A percentile compares a stretch with the other conserved stretches of the same genome.
These are phyloP conservation scores for Jatropha multifida DNA, from an alignment of 441 rosid species.

Conservation along the genomic window DNA sequence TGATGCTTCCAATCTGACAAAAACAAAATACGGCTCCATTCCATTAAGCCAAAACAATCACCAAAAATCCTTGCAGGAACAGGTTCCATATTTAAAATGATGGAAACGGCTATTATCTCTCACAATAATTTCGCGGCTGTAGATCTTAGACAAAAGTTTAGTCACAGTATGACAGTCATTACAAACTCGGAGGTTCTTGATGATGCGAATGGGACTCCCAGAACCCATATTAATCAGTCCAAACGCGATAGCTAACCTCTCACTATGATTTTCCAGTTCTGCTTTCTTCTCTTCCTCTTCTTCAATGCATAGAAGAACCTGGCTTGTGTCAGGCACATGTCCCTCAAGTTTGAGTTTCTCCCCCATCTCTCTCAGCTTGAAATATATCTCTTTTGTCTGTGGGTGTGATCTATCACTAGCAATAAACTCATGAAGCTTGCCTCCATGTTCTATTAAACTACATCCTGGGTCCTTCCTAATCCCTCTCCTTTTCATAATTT, in stretches of 20 bases:
- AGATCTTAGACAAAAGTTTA: conserved; percentile 46
- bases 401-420: conserved; percentile 53
- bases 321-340: conserved; percentile 48
- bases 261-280: conserved; percentile 52
- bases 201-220: conserved; percentile 41
- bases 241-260: conserved; percentile 67
- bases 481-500: conserved; percentile 50
- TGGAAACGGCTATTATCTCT: conserved; percentile 61
- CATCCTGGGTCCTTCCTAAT: conserved; percentile 47
- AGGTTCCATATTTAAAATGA: conserved; percentile 51
- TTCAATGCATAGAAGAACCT: conserved; percentile 41
- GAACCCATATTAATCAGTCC: conserved; percentile 42
- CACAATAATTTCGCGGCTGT: conserved; percentile 48
- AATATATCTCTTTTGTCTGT: conserved; percentile 38
- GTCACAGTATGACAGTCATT: conserved; percentile 52
- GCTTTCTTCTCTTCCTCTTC: conserved; percentile 46
- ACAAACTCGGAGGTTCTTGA: conserved; percentile 56
- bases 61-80: conserved; percentile 67
- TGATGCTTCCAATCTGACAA: conserved; percentile 1
- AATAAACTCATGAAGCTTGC: conserved; percentile 43
- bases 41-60: conserved; percentile 20
- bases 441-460: conserved; percentile 49
- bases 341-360: conserved; percentile 35
- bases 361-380: conserved; percentile 41
- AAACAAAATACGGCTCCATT: background rate